These are phyloP conservation scores for Trichoderma erinaceum DNA, from an alignment of 495 filamentous ascomycete genomes.

Conservation along the genomic window DNA sequence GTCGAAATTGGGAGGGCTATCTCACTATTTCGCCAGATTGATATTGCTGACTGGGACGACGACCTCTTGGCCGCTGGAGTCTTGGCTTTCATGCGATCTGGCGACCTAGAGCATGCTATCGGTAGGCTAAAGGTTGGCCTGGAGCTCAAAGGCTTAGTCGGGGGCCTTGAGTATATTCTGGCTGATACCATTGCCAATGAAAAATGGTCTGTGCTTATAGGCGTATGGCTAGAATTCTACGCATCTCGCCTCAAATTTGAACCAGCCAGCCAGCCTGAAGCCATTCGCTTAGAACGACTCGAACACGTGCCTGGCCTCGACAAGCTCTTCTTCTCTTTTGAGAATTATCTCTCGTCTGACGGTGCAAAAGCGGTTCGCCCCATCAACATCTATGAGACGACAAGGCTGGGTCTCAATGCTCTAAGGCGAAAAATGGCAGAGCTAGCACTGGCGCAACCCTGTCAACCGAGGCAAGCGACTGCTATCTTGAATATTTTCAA, in stretches of 20 bases:
- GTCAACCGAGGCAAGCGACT: slow-evolving; percentile 1
- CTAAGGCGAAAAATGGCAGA: slow-evolving; percentile 1
- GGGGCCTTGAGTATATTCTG: slow-evolving; percentile 23
- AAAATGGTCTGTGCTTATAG: slow-evolving; percentile 23
- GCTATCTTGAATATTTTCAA: neutral
- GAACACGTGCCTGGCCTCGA: neutral
- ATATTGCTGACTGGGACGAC: slow-evolving; percentile 24
- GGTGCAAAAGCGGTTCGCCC: neutral
- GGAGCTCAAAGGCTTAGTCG: slow-evolving; percentile 18
- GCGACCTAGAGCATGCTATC: slow-evolving; percentile 21
- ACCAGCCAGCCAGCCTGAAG: neutral
- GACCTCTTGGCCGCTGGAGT: slow-evolving; percentile 23
- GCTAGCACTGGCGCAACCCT: slow-evolving; percentile 11
- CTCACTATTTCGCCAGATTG: slow-evolving; percentile 22
- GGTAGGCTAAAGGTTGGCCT: slow-evolving; percentile 21
- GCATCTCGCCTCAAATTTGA: slow-evolving; percentile 4
- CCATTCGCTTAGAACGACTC: slow-evolving; percentile 1
- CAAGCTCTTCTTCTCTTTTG: slow-evolving; percentile 14
- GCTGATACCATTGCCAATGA: slow-evolving; percentile 22
- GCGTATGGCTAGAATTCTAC: slow-evolving; percentile 22
- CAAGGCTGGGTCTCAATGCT: neutral
- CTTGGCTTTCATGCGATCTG: slow-evolving; percentile 21
- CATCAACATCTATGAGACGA: slow-evolving; percentile 8
- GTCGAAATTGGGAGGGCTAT: slow-evolving; percentile 25
- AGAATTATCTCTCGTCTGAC: slow-evolving; percentile 5